A percentile compares a stretch with the other conserved stretches of the same genome.
Evolutionary conservation across 371 early-diverging fungal genomes (phyloP).

Genomic region (Cokeromyces recurvatus): DNA sequence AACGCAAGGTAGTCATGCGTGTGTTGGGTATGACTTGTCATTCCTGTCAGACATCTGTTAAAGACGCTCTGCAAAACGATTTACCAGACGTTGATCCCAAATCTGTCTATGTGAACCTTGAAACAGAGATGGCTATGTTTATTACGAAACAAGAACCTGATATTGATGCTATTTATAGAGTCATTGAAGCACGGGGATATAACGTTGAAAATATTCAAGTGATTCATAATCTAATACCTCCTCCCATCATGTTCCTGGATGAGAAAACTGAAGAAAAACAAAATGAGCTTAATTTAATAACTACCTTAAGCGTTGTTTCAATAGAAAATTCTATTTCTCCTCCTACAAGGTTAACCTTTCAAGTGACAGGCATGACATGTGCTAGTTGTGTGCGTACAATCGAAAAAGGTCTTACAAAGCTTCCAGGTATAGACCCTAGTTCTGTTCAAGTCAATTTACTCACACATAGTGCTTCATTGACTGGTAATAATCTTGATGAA

Average conservation of each 20-base stretch:
- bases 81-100: conserved; percentile 23
- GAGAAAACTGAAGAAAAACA: background rate
- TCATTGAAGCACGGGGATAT: conserved; percentile 35
- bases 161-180: conserved; percentile 16
- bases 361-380: conserved; percentile 92
- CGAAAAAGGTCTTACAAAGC: conserved; percentile 59
- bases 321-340: conserved; percentile 14
- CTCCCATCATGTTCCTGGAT: conserved; percentile 12
- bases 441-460: conserved; percentile 69
- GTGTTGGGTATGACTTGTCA: conserved; percentile 84
- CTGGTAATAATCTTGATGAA: conserved; percentile 23
- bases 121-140: conserved; percentile 46
- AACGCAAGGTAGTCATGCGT: conserved; percentile 43
- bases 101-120: conserved; percentile 34
- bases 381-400: conserved; percentile 76
- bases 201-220: conserved; percentile 40
- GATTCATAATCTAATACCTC: conserved; percentile 37
- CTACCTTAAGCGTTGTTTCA: conserved; percentile 22
- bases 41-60: conserved; percentile 58
- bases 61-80: conserved; percentile 24
- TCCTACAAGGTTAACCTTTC: conserved; percentile 44
- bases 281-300: conserved; percentile 6
- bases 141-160: conserved; percentile 25
- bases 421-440: conserved; percentile 64
- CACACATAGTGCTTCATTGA: conserved; percentile 56